phyloP scores from a whole-genome alignment of 345 rosid genomes.

The Leavenworthia alabamica region DNA sequence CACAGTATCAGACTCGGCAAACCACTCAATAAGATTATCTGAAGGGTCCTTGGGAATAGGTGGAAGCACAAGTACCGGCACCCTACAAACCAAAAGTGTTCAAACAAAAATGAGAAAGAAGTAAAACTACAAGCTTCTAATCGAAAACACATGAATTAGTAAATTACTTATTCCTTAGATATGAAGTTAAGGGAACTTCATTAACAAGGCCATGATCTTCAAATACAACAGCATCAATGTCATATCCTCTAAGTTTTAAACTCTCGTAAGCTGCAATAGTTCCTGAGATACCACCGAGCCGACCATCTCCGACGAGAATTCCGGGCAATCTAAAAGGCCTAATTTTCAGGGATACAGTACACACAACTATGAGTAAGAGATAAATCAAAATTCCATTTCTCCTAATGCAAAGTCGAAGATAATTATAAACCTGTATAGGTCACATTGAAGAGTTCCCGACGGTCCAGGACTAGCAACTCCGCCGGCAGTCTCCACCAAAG shows the following conservation, averaged over 20 bases:
- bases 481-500: slow-evolving; percentile 89
- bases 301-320: slow-evolving; percentile 91
- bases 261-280: slow-evolving; percentile 93
- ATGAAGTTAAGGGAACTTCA: slow-evolving; percentile 59
- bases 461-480: slow-evolving; percentile 96
- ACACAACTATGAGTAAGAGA: neutral
- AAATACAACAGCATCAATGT: slow-evolving; percentile 68
- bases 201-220: slow-evolving; percentile 88
- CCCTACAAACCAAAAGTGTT: slow-evolving; percentile 37
- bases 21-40: slow-evolving; percentile 82
- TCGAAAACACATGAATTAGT: neutral
- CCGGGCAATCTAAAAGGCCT: slow-evolving; percentile 94
- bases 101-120: slow-evolving; percentile 11
- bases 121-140: neutral
- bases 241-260: slow-evolving; percentile 74
- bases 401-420: neutral
- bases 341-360: neutral
- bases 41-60: slow-evolving; percentile 68
- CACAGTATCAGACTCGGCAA: slow-evolving; percentile 44
- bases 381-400: neutral
- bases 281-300: slow-evolving; percentile 88
- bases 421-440: slow-evolving; percentile 63
- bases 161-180: slow-evolving; percentile 63
- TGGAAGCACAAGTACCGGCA: slow-evolving; percentile 85
- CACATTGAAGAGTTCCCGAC: slow-evolving; percentile 86